Base-by-base conservation (phyloP, 2,329 filamentous ascomycete species). In the Diaporthe vexans region DNA sequence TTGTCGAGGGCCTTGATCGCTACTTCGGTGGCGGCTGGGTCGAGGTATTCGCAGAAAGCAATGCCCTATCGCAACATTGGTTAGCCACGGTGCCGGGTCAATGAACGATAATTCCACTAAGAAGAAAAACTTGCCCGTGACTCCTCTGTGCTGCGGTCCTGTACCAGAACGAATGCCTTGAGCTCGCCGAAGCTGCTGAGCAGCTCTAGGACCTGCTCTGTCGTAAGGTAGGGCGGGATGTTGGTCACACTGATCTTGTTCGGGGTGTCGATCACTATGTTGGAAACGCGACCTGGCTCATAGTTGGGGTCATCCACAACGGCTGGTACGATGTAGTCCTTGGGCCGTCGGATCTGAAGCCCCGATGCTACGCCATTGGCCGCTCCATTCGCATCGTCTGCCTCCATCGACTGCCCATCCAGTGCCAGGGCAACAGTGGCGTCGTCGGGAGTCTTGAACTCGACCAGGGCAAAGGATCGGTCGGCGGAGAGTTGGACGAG, bases 171-270 rank as follows among this genome's bases (percentile, higher is more conserved):
- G 82, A 98, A 98, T 0, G 95, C 93, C 83, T 97, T 98, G 59
- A 98, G 90, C 82, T 96, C 94, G 76, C 97, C 97, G 83, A 99
- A 98, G 0, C 95, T 93, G 40, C 94, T 92, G 9, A 99, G 88
- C 26, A 99, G 90, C 85, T 98, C 97, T 54, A 93, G 94, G 10
- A 98, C 94, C 79, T 98, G 95, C 73, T 97, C 95, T 74, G 98
- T 97, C 3, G 91, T 93, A 61, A 99, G 91, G 82, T 97, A 98
- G 0, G 90, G 85, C 0, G 97, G 95, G 73, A 99, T 93, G 81
- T 97, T 97, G 67, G 94, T 91, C 78, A 99, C 92, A 83, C 94
- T 94, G 78, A 99, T 93, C 87, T 99, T 99, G 87, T 98, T 95
- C 24, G 95, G 93, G 4, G 95, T 97, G 81, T 99, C 97, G 13